Evolutionary conservation across 345 rosid species (phyloP), one percentile per base, ranked within the genome.

Genomic region (Luvunga scandens): DNA sequence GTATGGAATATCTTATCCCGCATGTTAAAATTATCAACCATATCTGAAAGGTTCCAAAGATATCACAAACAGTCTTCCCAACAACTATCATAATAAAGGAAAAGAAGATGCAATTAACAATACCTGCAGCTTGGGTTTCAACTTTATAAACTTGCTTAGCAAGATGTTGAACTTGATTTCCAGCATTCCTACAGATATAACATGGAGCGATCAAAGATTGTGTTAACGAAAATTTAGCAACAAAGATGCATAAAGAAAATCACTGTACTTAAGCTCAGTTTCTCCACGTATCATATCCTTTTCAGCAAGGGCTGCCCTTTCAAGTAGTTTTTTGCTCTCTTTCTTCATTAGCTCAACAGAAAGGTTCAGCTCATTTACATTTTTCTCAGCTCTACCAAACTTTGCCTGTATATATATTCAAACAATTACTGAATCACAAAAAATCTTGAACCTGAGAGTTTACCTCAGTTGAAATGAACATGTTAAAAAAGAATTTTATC

Each of bases 271-370:
- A 80, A 96, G 94, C 77, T 94, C 94, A 31, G 87, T 60, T 25
- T 81, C 90, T 81, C 99, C 99, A 7, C 69, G 90, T 72, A 84
- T 90, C 97, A 92, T 91, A 8, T 91, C 99, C 66, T 87, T 89
- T 75, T 94, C 98, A 9, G 99, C 98, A 80, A 90, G 89, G 72
- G 93, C 85, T 63, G 97, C 88, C 85, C 99, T 89, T 88, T 96
- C 97, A 81, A 92, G 90, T 82, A 96, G 82, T 83, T 94, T 96
- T 83, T 48, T 79, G 81, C 97, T 92, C 81, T 94, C 99, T 38
- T 88, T 96, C 82, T 90, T 94, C 97, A 94, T 88, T 78, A 94
- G 42, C 75, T 89, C 96, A 81, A 91, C 95, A 77, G 99, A 90
- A 66, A 90, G 78, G 81, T 79, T 85, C 81, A 94, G 81, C 79